A percentile compares a stretch with the other conserved stretches of the same genome.
These are phyloP conservation scores for Alternaria alternata DNA, from an alignment of 2,329 filamentous ascomycete species.

Conservation along the genomic window DNA sequence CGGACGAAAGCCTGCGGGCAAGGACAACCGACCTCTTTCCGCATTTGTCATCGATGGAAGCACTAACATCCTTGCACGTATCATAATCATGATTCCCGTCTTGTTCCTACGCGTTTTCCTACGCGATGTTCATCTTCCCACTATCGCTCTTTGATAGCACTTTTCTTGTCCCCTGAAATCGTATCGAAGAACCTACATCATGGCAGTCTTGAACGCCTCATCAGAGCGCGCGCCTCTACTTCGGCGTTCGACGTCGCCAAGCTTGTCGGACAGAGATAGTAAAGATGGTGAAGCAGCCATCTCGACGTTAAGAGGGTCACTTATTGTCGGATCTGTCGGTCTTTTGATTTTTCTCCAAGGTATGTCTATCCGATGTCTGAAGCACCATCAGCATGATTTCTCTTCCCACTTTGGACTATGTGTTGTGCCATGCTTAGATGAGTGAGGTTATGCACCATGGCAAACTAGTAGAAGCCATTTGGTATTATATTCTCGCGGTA, in stretches of 20 bases:
- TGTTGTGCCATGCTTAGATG: background rate
- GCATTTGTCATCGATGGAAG: conserved; percentile 31
- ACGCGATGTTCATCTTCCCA: background rate
- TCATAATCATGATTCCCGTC: conserved; percentile 18
- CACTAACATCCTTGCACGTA: conserved; percentile 16
- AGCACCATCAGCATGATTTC: background rate
- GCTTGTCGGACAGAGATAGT: conserved; percentile 26
- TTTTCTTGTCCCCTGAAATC: background rate
- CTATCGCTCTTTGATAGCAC: background rate
- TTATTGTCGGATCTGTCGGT: conserved; percentile 64
- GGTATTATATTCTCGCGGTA: conserved; percentile 24
- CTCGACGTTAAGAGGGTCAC: conserved; percentile 36
- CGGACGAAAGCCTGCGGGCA: conserved; percentile 26
- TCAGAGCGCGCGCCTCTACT: conserved; percentile 43
- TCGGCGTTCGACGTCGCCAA: conserved; percentile 28
- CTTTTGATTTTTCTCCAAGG: conserved; percentile 68
- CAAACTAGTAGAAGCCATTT: background rate
- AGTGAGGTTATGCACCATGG: background rate
- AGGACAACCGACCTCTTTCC: conserved; percentile 15
- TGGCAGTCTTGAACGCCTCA: conserved; percentile 21
- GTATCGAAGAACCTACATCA: conserved; percentile 3
- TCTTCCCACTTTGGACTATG: background rate
- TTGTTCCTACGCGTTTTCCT: conserved; percentile 6
- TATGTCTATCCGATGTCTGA: conserved; percentile 28
- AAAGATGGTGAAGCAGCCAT: conserved; percentile 33